Evolutionary conservation across 495 filamentous ascomycete species (phyloP), one percentile per base, ranked within the genome.

Genomic region (Corynascus novoguineensis): DNA sequence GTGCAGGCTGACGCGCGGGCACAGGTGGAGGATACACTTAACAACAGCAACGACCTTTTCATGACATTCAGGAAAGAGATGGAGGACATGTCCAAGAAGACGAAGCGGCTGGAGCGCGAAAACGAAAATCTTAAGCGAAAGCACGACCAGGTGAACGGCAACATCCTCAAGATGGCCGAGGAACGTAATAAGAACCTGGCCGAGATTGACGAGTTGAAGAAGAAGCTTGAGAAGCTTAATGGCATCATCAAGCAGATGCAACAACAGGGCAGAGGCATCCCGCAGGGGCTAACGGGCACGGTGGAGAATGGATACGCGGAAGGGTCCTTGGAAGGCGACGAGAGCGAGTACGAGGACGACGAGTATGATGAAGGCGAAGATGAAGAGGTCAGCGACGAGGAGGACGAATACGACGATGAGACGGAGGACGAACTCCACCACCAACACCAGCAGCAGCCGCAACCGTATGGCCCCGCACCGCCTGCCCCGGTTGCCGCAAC

Each of bases 11-110:
- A 58, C 46, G 38, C 15, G 38, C 38, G 40, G 60, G 34, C 45
- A 19, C 59, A 97, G 92, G 93, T 98, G 60, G 93, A 98, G 80
- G 95, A 98, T 72, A 97, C 93, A 4, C 79, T 98, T 19, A 98
- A 98, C 71, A 97, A 97, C 71, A 95, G 88, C 71, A 98, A 98
- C 77, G 93, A 97, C 69, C 82, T 98, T 49, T 98, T 97, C 70
- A 78, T 97, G 44, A 97, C 93, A 0, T 98, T 98, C 74, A 86
- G 93, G 32, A 97, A 96, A 74, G 93, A 98, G 72, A 97, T 98
- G 95, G 93, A 98, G 73, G 93, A 97, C 68, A 97, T 97, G 95
- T 96, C 91, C 0, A 97, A 97, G 76, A 97, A 97, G 77, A 97
- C 93, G 5, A 97, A 97, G 70, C 86, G 93, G 15, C 78, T 98